Conservation (phyloP, 352 stramenopile species). For the Phytophthora agathidicida region DNA sequence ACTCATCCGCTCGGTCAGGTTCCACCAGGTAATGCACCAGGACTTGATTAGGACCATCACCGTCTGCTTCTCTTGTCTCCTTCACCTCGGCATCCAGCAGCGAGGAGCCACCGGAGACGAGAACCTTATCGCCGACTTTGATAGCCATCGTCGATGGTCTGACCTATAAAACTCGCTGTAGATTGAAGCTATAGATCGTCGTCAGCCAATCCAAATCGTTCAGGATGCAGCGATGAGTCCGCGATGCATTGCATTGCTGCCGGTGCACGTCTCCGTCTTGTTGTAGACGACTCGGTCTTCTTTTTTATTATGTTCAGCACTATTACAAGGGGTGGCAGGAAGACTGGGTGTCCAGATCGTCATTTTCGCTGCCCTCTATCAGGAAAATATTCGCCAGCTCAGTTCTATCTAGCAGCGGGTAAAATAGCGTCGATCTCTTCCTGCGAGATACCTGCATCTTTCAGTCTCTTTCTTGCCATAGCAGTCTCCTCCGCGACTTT, state of each 20-base stretch:
- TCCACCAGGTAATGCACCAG: slow-evolving; percentile 88
- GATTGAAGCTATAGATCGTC: slow-evolving; percentile 2
- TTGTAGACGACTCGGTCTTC: slow-evolving; percentile 12
- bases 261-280: background rate
- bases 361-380: slow-evolving; percentile 1
- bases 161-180: background rate
- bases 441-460: slow-evolving; percentile 37
- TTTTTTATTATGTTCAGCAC: slow-evolving; percentile 34
- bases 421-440: slow-evolving; percentile 38
- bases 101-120: slow-evolving; percentile 67
- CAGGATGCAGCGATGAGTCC: slow-evolving; percentile 11
- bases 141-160: slow-evolving; percentile 29
- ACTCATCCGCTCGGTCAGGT: slow-evolving; percentile 87
- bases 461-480: slow-evolving; percentile 36
- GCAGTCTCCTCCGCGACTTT: slow-evolving; percentile 36
- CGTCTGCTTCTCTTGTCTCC: slow-evolving; percentile 11
- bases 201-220: slow-evolving; percentile 38
- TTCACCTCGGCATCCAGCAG: slow-evolving; percentile 82
- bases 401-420: slow-evolving; percentile 25
- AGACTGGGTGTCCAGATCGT: background rate
- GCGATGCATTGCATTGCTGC: background rate
- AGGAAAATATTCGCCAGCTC: too few species aligned
- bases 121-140: slow-evolving; percentile 60
- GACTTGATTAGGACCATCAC: slow-evolving; percentile 40
- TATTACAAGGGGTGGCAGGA: slow-evolving; percentile 31